phyloP scores from a whole-genome alignment of 768 basidiomycete genomes.

The Kwoniella sp. region DNA sequence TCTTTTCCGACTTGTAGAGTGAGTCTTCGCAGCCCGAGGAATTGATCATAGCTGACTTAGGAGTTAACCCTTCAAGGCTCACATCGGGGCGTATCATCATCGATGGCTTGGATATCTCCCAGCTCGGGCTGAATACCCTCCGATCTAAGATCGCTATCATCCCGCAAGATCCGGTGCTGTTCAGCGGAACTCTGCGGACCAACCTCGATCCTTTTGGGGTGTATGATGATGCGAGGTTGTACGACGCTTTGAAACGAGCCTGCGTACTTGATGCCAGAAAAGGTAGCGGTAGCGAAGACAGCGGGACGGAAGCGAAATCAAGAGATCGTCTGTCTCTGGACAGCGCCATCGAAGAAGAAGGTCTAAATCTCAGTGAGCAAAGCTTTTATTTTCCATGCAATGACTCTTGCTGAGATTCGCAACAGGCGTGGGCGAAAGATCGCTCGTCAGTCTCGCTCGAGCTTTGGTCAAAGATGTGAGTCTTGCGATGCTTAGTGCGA shows the following conservation, averaged over 20 bases:
- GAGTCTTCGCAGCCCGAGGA: not conserved
- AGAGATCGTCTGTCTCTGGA: constrained; percentile 69
- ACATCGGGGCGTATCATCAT: constrained; percentile 71
- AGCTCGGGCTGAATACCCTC: constrained; percentile 68
- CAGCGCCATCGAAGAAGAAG: constrained; percentile 78
- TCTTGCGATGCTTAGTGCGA: no score
- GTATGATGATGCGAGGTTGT: constrained; percentile 74
- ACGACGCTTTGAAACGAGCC: constrained; percentile 81
- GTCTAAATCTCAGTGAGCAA: constrained; percentile 64
- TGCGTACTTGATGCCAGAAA: constrained; percentile 55
- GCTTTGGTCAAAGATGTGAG: constrained; percentile 75
- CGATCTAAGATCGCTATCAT: constrained; percentile 47
- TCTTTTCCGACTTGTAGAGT: constrained; percentile 64
- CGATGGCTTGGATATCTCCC: constrained; percentile 78
- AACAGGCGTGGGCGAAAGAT: constrained; percentile 63
- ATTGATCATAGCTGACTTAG: constrained; percentile 14
- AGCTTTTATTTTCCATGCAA: no score
- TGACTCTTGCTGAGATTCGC: no score
- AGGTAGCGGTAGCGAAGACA: not conserved
- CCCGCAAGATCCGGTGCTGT: constrained; percentile 50
- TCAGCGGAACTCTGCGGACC: constrained; percentile 61
- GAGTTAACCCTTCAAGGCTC: constrained; percentile 48
- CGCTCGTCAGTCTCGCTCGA: constrained; percentile 79
- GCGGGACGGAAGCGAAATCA: not conserved
- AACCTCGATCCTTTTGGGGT: constrained; percentile 87